Conservation (phyloP, 2,329 filamentous ascomycete species). For the Corinectria fuckeliana region DNA sequence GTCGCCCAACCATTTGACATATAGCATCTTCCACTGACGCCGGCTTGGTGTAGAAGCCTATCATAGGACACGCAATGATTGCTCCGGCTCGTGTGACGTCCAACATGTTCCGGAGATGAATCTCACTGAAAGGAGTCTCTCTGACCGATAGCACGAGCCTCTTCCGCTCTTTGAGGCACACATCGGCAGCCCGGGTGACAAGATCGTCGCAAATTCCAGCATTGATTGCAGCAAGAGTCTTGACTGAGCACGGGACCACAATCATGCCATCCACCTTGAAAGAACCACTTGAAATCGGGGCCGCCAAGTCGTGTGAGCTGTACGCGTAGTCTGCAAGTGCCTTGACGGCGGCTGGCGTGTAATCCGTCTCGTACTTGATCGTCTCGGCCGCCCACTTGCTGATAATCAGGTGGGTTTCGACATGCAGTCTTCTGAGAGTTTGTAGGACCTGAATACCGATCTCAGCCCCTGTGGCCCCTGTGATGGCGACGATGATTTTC, state of each 20-base stretch:
- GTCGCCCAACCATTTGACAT: conserved; percentile 53
- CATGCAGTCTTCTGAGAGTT: conserved; percentile 19
- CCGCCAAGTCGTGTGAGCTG: conserved; percentile 24
- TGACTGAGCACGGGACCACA: conserved; percentile 56
- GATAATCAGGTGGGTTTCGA: conserved; percentile 30
- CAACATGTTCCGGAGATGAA: conserved; percentile 56
- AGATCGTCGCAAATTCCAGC: conserved; percentile 53
- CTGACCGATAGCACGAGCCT: conserved; percentile 49
- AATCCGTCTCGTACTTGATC: conserved; percentile 29
- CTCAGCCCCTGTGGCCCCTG: conserved; percentile 26
- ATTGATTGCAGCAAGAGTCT: conserved; percentile 53
- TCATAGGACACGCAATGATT: conserved; percentile 52
- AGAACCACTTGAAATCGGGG: conserved; percentile 28
- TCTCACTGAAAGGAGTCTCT: conserved; percentile 55
- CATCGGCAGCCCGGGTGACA: conserved; percentile 54
- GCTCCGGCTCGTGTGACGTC: conserved; percentile 47
- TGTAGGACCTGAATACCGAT: conserved; percentile 25
- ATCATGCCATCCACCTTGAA: conserved; percentile 52
- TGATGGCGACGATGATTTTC: conserved; percentile 29
- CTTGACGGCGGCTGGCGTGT: conserved; percentile 16
- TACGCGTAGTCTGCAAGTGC: conserved; percentile 25
- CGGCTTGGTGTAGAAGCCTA: conserved; percentile 52
- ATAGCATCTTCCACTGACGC: conserved; percentile 49
- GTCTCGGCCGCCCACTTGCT: conserved; percentile 30
- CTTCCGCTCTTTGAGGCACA: conserved; percentile 53